Evolutionary conservation across 2,329 filamentous ascomycete species (phyloP).

Genomic region (Verticillium isaacii): DNA sequence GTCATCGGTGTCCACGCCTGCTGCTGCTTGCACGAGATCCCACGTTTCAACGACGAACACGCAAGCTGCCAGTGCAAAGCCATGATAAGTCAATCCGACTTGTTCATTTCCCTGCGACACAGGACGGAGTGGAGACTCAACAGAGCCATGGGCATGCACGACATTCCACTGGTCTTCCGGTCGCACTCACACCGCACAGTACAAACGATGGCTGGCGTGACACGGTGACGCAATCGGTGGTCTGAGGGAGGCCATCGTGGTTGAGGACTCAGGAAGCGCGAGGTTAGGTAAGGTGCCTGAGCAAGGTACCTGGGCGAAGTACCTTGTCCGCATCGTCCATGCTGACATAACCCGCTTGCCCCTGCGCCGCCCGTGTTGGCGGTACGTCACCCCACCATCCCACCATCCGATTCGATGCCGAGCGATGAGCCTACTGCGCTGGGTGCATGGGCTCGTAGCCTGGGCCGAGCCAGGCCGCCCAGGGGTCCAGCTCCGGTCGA

Average conservation of each 20-base stretch:
- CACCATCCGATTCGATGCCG: background rate
- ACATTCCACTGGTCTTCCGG: too few species aligned
- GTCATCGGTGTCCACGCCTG: background rate
- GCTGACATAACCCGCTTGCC: background rate
- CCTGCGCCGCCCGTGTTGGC: background rate
- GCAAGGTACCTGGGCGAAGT: too few species aligned
- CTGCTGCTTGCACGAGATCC: background rate
- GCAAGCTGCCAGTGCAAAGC: background rate
- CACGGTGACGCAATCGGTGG: too few species aligned
- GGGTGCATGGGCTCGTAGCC: background rate
- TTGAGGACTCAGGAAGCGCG: too few species aligned
- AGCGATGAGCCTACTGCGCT: background rate
- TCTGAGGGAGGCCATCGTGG: too few species aligned
- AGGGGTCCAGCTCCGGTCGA: background rate
- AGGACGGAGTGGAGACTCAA: too few species aligned
- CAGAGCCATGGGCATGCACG: too few species aligned
- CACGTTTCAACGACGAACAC: background rate
- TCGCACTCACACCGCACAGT: too few species aligned
- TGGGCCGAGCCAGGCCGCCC: background rate
- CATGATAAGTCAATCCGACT: background rate
- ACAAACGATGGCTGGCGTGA: too few species aligned
- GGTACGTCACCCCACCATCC: constrained; percentile 1
- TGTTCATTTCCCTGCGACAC: background rate
- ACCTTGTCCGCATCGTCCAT: background rate
- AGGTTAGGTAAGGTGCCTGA: too few species aligned